Base-by-base conservation (phyloP, 73 alveolate species). In the Diophrys appendiculata region DNA sequence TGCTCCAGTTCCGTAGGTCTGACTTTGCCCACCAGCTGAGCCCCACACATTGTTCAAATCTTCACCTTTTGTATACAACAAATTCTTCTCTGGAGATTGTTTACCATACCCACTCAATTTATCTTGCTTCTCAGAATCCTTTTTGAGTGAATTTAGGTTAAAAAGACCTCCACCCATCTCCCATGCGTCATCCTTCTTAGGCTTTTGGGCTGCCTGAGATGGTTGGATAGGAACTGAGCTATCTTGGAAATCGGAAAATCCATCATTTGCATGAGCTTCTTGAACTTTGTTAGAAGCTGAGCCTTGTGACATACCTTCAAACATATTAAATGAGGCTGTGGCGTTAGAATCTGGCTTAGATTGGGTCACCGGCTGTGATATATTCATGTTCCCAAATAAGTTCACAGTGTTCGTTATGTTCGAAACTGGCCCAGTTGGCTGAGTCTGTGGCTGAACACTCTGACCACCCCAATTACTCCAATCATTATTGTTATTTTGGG, bases 161-260 rank as follows among this genome's bases (percentile, higher is more conserved):
- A 67, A 67, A 2, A 67, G 53, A 2, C 30, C 27, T 2, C 76
- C 52, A 26, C 76, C 76, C 76, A 67, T 67, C 23, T 43, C 24
- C 76, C 76, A 67, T 2, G 76, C 24, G 30, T 67, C 76, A 33
- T 11, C 52, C n/a, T 70, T 70, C 65, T 27, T 1, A 1, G 78
- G 78, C n/a, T 70, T 34, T 70, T 28, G 27, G n/a, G 78, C 54
- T 5, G 29, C 2, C 2, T 11, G 52, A 3, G 67, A 8, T 2
- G 22, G 33, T 5, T 27, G 72, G 5, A 22, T 31, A 30, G n/a
- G n/a, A n/a, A n/a, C n/a, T n/a, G n/a, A n/a, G n/a, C 78, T 70
- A 18, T 75, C 74, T 31, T 75, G 73, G 32, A 75, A 75, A 18
- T 75, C 74, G 24, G 75, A 73, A 75, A 75, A 75, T 75, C 74